These are phyloP conservation scores for Pythium myriotylum DNA, from an alignment of 352 stramenopile species.

Conservation along the genomic window DNA sequence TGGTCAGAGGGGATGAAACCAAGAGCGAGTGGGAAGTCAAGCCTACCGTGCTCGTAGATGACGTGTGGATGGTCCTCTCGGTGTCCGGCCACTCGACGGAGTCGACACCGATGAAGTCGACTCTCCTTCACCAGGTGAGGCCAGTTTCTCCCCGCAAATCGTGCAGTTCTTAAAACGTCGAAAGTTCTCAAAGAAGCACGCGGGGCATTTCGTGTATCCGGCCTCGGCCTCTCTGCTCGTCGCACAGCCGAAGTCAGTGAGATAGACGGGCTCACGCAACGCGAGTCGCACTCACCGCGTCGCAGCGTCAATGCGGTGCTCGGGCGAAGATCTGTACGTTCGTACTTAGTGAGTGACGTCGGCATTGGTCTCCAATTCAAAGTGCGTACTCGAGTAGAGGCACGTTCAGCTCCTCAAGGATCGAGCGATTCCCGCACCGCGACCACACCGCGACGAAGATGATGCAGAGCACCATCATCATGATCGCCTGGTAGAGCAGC, in stretches of 20 bases:
- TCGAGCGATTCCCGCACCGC: slow-evolving; percentile 43
- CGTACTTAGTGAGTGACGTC: background rate
- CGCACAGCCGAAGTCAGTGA: background rate
- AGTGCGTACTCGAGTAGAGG: slow-evolving; percentile 41
- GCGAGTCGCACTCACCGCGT: slow-evolving; percentile 28
- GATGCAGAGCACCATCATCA: slow-evolving; percentile 53
- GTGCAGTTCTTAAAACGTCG: slow-evolving; percentile 63
- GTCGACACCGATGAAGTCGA: background rate
- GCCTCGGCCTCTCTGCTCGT: slow-evolving; percentile 52
- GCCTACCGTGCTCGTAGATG: slow-evolving; percentile 23
- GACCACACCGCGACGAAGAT: slow-evolving; percentile 61
- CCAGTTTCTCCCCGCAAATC: slow-evolving; percentile 62
- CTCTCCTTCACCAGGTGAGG: background rate
- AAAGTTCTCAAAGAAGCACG: slow-evolving; percentile 80
- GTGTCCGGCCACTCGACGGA: background rate
- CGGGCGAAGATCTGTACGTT: slow-evolving; percentile 41
- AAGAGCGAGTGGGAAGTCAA: background rate
- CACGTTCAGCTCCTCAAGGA: slow-evolving; percentile 48
- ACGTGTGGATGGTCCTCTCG: slow-evolving; percentile 1
- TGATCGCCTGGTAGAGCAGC: slow-evolving; percentile 62
- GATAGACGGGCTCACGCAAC: background rate
- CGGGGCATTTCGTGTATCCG: slow-evolving; percentile 46
- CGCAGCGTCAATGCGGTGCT: slow-evolving; percentile 68
- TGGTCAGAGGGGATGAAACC: background rate
- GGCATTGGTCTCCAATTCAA: too few species aligned